Percentiles rank a stretch among this genome's conserved stretches.
These are phyloP conservation scores for Gigaspora rosea DNA, from an alignment of 192 early-diverging fungal species.

Conservation along the genomic window DNA sequence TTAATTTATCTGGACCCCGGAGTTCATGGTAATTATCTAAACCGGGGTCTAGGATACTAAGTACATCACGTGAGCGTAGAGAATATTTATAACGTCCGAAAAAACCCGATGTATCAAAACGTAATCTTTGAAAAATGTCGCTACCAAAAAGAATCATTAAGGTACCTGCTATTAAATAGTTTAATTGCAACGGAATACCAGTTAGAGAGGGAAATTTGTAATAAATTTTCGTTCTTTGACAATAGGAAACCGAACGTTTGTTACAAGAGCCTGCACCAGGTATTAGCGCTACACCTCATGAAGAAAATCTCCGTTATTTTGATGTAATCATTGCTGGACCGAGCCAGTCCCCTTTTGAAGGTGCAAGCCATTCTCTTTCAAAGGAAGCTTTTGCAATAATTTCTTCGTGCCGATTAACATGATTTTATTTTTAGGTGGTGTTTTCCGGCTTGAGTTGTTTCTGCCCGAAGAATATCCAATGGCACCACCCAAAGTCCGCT, in stretches of 20 bases:
- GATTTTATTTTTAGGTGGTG: conserved; percentile 64
- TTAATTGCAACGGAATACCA: too few relatives aligned
- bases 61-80: too few relatives aligned
- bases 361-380: conserved; percentile 45
- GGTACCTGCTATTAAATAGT: not conserved
- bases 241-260: conserved; percentile 93
- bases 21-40: too few relatives aligned
- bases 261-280: conserved; percentile 93
- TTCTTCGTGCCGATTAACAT: not conserved
- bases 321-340: conserved; percentile 93
- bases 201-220: too few relatives aligned
- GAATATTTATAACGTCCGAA: too few relatives aligned
- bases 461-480: conserved; percentile 98
- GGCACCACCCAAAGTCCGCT: conserved; percentile 97
- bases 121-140: conserved; percentile 7
- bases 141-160: conserved; percentile 21
- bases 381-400: not conserved
- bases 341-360: conserved; percentile 91
- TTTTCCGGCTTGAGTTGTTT: conserved; percentile 94
- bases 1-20: too few relatives aligned
- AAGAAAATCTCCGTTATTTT: conserved; percentile 97
- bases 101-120: too few relatives aligned
- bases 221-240: too few relatives aligned
- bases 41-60: too few relatives aligned
- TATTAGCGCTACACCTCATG: conserved; percentile 84